Conservation (phyloP, 352 stramenopile genomes). For the Phytophthora constricta region DNA sequence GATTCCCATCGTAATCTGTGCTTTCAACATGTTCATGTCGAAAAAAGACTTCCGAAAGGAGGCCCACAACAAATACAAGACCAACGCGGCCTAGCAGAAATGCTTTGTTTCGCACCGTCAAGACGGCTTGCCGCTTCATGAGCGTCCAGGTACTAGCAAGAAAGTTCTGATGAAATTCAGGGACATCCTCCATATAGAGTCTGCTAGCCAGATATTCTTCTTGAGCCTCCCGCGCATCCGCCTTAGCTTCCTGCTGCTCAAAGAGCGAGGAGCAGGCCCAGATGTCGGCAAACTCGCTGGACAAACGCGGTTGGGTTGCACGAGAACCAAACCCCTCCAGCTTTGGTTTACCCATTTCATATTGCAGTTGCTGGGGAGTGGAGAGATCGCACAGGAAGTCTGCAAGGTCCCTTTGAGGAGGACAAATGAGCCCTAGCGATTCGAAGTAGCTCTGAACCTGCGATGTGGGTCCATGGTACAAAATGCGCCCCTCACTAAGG, state of each 20-base stretch:
- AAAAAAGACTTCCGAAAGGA: slow-evolving; percentile 57
- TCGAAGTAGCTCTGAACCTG: neutral
- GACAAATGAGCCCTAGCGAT: neutral
- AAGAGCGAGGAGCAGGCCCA: slow-evolving; percentile 43
- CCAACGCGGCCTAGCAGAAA: slow-evolving; percentile 48
- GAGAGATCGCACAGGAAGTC: neutral
- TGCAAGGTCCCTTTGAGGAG: neutral
- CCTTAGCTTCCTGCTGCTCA: slow-evolving; percentile 12
- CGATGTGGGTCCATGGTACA: neutral
- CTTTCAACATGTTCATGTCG: slow-evolving; percentile 44
- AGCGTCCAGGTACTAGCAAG: slow-evolving; percentile 40
- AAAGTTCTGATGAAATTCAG: slow-evolving; percentile 47
- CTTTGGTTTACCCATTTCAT: neutral
- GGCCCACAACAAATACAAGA: slow-evolving; percentile 47
- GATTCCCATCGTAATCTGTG: slow-evolving; percentile 71
- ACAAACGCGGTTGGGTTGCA: too few species aligned
- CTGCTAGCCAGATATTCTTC: slow-evolving; percentile 45
- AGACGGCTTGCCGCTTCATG: slow-evolving; percentile 59
- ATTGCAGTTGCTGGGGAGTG: neutral
- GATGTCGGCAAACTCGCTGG: slow-evolving; percentile 48
- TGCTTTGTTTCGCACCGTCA: slow-evolving; percentile 57
- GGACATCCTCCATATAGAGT: slow-evolving; percentile 38
- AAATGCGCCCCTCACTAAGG: neutral
- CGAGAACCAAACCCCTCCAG: too few species aligned
- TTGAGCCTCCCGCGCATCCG: neutral